Evolutionary conservation across 2,329 filamentous ascomycete species (phyloP).

Genomic region (Dactylonectria macrodidyma): DNA sequence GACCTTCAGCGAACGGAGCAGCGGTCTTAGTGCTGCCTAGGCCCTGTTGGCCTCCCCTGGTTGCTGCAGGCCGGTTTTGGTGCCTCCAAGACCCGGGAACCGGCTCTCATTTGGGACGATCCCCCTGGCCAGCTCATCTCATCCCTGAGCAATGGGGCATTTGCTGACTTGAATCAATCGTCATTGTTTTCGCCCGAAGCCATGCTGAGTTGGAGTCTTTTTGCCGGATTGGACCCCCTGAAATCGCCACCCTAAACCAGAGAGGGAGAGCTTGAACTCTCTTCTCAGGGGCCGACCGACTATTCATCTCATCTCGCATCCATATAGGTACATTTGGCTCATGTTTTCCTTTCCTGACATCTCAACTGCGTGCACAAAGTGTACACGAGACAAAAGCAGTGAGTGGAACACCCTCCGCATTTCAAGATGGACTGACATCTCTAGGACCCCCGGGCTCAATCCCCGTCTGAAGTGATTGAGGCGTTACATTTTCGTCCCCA

Average conservation of each 20-base stretch:
- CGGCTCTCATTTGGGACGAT: constrained; percentile 12
- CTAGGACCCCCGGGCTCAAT: constrained; percentile 8
- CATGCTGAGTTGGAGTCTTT: not conserved
- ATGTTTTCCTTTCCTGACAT: not conserved
- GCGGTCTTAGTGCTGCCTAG: constrained; percentile 12
- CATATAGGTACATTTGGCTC: not conserved
- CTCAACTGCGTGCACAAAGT: not conserved
- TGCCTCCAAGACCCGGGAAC: constrained; percentile 17
- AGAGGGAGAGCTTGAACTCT: no score
- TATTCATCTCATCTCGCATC: not conserved
- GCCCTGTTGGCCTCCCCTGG: constrained; percentile 11
- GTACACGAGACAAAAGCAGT: not conserved
- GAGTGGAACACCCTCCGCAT: constrained; percentile 3
- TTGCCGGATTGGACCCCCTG: not conserved
- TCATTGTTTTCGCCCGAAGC: not conserved
- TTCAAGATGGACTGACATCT: constrained; percentile 15
- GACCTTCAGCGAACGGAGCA: constrained; percentile 9
- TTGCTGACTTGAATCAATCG: not conserved
- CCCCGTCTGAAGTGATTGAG: constrained; percentile 21
- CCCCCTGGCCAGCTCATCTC: constrained; percentile 23
- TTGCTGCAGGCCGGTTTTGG: not conserved
- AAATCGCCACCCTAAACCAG: no score
- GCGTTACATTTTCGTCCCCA: constrained; percentile 19
- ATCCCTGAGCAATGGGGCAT: not conserved
- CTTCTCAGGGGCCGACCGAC: not conserved